phyloP scores from a whole-genome alignment of 352 stramenopile species.

The Elongisporangium anandrum region DNA sequence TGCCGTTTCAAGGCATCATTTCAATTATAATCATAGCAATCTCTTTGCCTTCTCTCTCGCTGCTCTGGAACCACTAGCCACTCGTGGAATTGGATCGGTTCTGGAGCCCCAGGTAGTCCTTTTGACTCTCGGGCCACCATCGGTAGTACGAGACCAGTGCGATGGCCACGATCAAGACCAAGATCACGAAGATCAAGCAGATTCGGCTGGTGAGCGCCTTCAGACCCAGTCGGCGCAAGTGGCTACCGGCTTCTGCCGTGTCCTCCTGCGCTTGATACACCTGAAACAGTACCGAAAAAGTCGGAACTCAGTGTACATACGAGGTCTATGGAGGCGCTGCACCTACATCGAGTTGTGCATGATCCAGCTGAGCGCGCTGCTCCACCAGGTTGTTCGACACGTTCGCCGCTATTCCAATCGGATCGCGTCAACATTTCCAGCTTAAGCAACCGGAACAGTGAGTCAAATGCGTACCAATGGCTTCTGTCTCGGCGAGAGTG shows the following conservation, averaged over 20 bases:
- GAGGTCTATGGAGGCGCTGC: too few species aligned
- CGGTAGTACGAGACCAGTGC: conserved; percentile 69
- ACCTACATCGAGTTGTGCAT: conserved; percentile 53
- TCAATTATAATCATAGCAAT: not conserved
- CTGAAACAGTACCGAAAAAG: too few species aligned
- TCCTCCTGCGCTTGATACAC: conserved; percentile 62
- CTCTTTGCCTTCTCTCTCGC: not conserved
- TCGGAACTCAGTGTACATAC: too few species aligned
- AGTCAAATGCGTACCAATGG: conserved; percentile 37
- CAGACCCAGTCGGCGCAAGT: conserved; percentile 46
- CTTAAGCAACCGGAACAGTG: not conserved
- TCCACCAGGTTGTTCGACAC: conserved; percentile 64
- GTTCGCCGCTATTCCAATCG: conserved; percentile 36
- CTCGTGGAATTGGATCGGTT: conserved; percentile 15
- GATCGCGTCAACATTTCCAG: conserved; percentile 2
- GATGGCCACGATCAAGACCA: conserved; percentile 51
- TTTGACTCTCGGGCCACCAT: conserved; percentile 71
- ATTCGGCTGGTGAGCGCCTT: conserved; percentile 69
- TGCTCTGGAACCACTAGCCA: not conserved
- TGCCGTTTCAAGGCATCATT: too few species aligned
- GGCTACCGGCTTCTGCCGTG: conserved; percentile 46
- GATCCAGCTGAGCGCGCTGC: conserved; percentile 67
- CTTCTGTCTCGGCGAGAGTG: conserved; percentile 68
- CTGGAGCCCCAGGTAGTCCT: conserved; percentile 60
- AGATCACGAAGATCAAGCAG: conserved; percentile 50